These are phyloP conservation scores for Penicillium samsonianum DNA, from an alignment of 495 filamentous ascomycete species.

Conservation along the genomic window DNA sequence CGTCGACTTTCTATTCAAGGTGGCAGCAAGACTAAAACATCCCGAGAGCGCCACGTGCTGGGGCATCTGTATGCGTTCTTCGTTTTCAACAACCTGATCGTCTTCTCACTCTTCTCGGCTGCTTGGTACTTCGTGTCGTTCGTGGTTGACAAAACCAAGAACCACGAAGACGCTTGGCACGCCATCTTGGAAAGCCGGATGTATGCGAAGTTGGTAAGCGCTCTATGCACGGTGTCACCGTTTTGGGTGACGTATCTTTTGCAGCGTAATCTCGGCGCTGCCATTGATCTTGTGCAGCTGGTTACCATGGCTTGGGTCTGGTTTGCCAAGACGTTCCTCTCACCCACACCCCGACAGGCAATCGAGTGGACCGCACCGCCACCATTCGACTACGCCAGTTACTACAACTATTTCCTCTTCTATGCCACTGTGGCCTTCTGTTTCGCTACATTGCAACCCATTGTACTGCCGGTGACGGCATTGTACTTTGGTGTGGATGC, in stretches of 20 bases:
- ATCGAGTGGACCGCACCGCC: constrained; percentile 94
- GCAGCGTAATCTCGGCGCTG: constrained; percentile 88
- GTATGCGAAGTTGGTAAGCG: constrained; percentile 60
- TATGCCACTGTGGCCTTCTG: constrained; percentile 87
- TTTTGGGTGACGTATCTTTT: constrained; percentile 95
- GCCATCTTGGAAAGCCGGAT: constrained; percentile 65
- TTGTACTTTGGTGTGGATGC: constrained; percentile 88
- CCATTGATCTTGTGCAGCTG: constrained; percentile 84
- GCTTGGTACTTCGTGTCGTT: constrained; percentile 69
- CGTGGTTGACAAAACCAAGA: constrained; percentile 58
- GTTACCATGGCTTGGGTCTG: constrained; percentile 78
- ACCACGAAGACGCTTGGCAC: constrained; percentile 61
- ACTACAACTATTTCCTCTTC: constrained; percentile 95
- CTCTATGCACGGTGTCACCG: constrained; percentile 74
- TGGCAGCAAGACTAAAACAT: constrained; percentile 88
- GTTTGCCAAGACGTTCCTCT: constrained; percentile 77
- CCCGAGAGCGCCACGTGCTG: constrained; percentile 89
- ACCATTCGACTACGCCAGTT: constrained; percentile 90
- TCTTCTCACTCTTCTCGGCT: constrained; percentile 87
- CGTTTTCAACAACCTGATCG: constrained; percentile 93
- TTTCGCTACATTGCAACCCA: constrained; percentile 83
- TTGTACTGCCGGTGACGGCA: constrained; percentile 86
- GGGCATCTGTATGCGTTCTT: constrained; percentile 94
- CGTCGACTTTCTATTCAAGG: constrained; percentile 74
- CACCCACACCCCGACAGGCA: constrained; percentile 86